Evolutionary conservation across 306 rosid genomes (phyloP), one percentile per base, ranked within the genome.

Genomic region (Spatholobus suberectus): DNA sequence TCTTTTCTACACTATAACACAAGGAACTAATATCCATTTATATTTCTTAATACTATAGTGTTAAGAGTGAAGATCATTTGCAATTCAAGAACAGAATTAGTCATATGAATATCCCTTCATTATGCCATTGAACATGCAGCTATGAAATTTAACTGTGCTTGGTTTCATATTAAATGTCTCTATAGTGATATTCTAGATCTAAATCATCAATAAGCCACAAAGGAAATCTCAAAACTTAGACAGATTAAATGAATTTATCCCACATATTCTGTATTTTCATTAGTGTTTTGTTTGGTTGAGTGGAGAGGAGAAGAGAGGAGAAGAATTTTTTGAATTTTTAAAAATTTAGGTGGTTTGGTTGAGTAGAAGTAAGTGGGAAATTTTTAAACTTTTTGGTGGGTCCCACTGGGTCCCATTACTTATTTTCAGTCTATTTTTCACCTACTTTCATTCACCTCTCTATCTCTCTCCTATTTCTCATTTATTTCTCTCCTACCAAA

Each of bases 1-100:
- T 43, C 47, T 43, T 43, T 43, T 43, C 47, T 43, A 46, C 18
- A 69, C 63, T 13, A 41, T 13, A 59, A 55, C 76, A 34, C 43
- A 67, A 43, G 76, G 74, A 58, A 55, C n/a, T 59, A 57, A 41
- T 46, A 52, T 73, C 66, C 83, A 54, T 5, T 17, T 10, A 51
- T 72, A 51, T 35, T 27, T 58, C 11, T 35, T 52, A 63, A 72
- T 72, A 15, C 52, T 20, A n/a, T n/a, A n/a, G n/a, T n/a, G n/a
- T 59, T 55, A 63, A 35, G 46, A 43, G 43, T 21, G 21, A 27
- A 68, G 76, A 12, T 52, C 17, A 59, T 55, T 58, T 68, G 44
- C 75, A 77, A 26, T 15, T 32, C 66, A 68, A 44, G 63, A 67
- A 43, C 76, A 26, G 21, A 63, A 62, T 15, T 47, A 75, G 43